These are phyloP conservation scores for Ambrosiella beaveri DNA, from an alignment of 2,329 filamentous ascomycete species.

Conservation along the genomic window DNA sequence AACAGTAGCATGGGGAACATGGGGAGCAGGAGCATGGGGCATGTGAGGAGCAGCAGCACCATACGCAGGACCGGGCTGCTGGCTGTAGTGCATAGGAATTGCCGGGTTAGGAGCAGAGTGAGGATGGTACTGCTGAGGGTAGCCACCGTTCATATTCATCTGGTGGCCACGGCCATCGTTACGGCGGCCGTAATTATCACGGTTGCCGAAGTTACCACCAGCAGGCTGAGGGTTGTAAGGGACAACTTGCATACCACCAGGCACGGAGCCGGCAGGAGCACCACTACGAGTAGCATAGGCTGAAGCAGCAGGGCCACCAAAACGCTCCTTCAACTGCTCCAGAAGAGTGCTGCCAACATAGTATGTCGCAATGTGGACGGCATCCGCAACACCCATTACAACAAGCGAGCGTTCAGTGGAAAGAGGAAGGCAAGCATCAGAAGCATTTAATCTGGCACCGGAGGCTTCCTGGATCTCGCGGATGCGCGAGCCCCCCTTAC, in stretches of 20 bases:
- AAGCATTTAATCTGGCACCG: slow-evolving; percentile 88
- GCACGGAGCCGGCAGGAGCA: slow-evolving; percentile 80
- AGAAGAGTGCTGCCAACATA: slow-evolving; percentile 96
- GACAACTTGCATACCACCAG: slow-evolving; percentile 97
- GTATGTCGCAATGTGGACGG: slow-evolving; percentile 96
- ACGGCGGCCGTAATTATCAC: slow-evolving; percentile 64
- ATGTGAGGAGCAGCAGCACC: slow-evolving; percentile 54
- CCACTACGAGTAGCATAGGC: slow-evolving; percentile 92
- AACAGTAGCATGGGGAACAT: slow-evolving; percentile 35
- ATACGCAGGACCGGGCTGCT: slow-evolving; percentile 57
- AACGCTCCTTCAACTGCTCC: slow-evolving; percentile 91
- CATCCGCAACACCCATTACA: slow-evolving; percentile 92
- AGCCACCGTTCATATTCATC: slow-evolving; percentile 56
- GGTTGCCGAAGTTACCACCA: slow-evolving; percentile 69
- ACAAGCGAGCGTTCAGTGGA: slow-evolving; percentile 96
- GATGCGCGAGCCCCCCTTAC: slow-evolving; percentile 88
- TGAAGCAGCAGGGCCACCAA: slow-evolving; percentile 89
- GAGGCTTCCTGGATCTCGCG: slow-evolving; percentile 97
- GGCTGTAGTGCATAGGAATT: slow-evolving; percentile 61
- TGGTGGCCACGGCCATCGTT: slow-evolving; percentile 58
- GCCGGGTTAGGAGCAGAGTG: slow-evolving; percentile 46
- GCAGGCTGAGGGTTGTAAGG: slow-evolving; percentile 89
- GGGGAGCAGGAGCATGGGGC: slow-evolving; percentile 52
- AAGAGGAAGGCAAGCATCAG: slow-evolving; percentile 80
- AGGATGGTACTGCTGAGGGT: slow-evolving; percentile 53